Evolutionary conservation across 352 stramenopile species (phyloP), one percentile per base, ranked within the genome.

Genomic region (Globisporangium camurandrum): DNA sequence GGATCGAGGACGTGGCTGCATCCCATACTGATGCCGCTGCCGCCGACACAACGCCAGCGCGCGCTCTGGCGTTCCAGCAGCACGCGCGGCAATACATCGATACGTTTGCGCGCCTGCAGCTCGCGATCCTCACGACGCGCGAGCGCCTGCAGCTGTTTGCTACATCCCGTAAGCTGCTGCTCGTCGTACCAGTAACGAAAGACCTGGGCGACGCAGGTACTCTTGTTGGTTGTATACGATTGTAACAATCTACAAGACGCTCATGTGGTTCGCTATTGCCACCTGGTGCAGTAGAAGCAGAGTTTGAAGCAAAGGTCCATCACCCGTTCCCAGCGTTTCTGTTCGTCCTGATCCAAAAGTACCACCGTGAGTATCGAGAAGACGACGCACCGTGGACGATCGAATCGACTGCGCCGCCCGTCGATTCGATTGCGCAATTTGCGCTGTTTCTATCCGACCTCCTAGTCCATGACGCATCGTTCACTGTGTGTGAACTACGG

Each of bases 351-450:
- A 90, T 93, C 45, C 77, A 93, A 46, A 93, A 89, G 65, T 93
- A 89, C 58, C 80, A 89, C 52, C 75, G 68, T 39, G 83, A 93
- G 55, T 67, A 69, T 31, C 71, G 69, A 31, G 67, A 77, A 34
- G 56, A 79, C 54, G 57, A 59, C 19, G 76, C 62, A 6, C 42
- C 47, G 26, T 93, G 83, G 83, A 73, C 59, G 17, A 49, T 64
- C 3, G 68, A 74, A 31, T 87, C 63, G 26, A 54, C 75, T 12
- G 66, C 81, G 46, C 78, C 76, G 28, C 83, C 83, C 0, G 70
- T 93, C 9, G 83, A 93, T 41, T 92, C 80, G 8, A 87, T 93
- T 40, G 80, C 67, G 41, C 67, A 86, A 42, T 91, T 93, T 43
- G 65, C 73, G 38, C 62, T 89, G 42, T 93, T 87, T 74, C 69